A percentile compares a stretch with the other conserved stretches of the same genome.
Evolutionary conservation across 345 rosid genomes (phyloP).

Genomic region (Ceriops zippeliana): DNA sequence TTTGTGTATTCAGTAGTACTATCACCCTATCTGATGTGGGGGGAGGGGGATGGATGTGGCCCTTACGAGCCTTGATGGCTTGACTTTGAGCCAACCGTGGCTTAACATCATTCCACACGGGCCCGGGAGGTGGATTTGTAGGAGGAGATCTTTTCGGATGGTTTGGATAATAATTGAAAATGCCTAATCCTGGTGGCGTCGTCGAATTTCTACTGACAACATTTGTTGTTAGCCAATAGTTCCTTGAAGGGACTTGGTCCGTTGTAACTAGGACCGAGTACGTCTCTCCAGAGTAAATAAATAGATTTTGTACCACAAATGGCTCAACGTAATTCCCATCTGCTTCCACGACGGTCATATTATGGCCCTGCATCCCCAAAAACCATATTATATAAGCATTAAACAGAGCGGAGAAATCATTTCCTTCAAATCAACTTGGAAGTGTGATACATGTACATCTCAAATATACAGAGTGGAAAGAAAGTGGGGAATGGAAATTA

Average conservation of each 20-base stretch:
- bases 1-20: conserved; percentile 60
- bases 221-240: conserved; percentile 62
- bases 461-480: too few relatives aligned
- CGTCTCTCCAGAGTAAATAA: conserved; percentile 73
- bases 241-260: conserved; percentile 49
- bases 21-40: conserved; percentile 51
- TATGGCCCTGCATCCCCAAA: conserved; percentile 46
- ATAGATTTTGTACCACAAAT: conserved; percentile 62
- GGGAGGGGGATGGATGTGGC: conserved; percentile 32
- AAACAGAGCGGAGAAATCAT: too few relatives aligned
- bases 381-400: too few relatives aligned
- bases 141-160: conserved; percentile 45
- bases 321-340: conserved; percentile 77
- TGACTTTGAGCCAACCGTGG: conserved; percentile 46
- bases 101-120: conserved; percentile 38
- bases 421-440: too few relatives aligned
- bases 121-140: conserved; percentile 37
- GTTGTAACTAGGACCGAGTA: conserved; percentile 61
- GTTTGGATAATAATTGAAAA: conserved; percentile 58
- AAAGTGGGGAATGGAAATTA: conserved; percentile 7
- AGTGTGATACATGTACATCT: too few relatives aligned
- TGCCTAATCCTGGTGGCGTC: conserved; percentile 47
- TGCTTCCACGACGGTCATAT: conserved; percentile 74
- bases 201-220: conserved; percentile 48
- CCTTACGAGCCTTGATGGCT: conserved; percentile 48